Evolutionary conservation across 2,329 filamentous ascomycete species (phyloP), one percentile per base, ranked within the genome.

Genomic region (Tolypocladium album): DNA sequence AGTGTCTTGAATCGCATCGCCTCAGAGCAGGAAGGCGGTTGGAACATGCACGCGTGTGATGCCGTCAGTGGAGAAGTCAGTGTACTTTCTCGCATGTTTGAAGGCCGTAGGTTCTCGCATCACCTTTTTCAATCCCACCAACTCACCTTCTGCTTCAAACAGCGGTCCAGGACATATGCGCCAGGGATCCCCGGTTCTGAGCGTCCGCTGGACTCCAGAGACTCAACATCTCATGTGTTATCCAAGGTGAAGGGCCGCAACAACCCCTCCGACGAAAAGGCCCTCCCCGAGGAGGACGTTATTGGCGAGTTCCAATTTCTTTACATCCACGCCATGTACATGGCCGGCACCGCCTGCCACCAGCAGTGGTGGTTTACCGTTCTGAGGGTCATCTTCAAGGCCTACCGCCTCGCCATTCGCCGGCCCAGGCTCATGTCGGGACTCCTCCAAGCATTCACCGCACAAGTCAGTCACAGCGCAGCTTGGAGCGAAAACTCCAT

Each of bases 361-460:
- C 82, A 85, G 62, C 83, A 87, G 62, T 87, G 84, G 84, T 82
- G 79, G 75, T 77, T 84, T 65, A 76, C 84, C 62, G 69, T 80
- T 4, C 75, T 81, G 45, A 77, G 75, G 56, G 67, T 85, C 40
- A 65, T 84, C 13, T 76, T 87, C 55, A 77, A 78, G 34, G 78
- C 82, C 2, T 78, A 79, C 65, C 63, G 65, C 12, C 77, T 87
- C 1, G 71, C 76, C 0, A 61, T 71, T 27, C 65, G 68, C 4
- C 72, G 72, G 2, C 82, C 83, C 0, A 59, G 62, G 0, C 75
- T 87, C 39, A 76, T 76, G 13, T 70, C 70, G 2, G 67, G 69
- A n/a, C 72, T 86, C 39, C 70, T 86, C 15, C 74, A 74, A 53
- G 76, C 79, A 0, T 67, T 87, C 36, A 76, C 81, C 55, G 77